Conservation (phyloP, 2,329 filamentous ascomycete genomes). For the Aspergillus luchuensis region DNA sequence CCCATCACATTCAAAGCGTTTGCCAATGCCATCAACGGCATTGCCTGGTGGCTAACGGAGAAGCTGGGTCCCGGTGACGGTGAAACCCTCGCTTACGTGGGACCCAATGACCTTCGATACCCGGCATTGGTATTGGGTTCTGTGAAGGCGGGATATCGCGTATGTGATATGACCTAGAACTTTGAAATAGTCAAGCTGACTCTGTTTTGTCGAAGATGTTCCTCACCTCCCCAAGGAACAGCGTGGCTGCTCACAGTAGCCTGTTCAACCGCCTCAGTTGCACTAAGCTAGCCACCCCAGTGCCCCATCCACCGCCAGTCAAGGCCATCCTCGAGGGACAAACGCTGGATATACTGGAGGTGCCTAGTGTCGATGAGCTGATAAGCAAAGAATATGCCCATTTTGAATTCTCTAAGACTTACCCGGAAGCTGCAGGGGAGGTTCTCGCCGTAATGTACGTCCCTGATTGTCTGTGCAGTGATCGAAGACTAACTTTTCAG, state of each 20-base stretch:
- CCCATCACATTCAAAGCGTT: conserved; percentile 34
- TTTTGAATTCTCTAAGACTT: conserved; percentile 28
- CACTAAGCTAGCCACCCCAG: conserved; percentile 31
- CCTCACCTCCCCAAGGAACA: conserved; percentile 43
- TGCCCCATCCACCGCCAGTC: conserved; percentile 25
- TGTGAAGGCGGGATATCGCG: conserved; percentile 40
- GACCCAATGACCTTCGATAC: conserved; percentile 46
- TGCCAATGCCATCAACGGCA: conserved; percentile 30
- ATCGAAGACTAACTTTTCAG: background rate
- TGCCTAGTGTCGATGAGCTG: conserved; percentile 35
- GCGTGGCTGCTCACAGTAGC: conserved; percentile 33
- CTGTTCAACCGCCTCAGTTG: conserved; percentile 36
- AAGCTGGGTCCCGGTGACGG: conserved; percentile 34
- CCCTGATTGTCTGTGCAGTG: background rate
- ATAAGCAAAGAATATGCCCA: conserved; percentile 19
- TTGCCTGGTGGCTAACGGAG: conserved; percentile 25
- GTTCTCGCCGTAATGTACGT: conserved; percentile 31
- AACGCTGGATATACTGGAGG: conserved; percentile 22
- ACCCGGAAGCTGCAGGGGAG: conserved; percentile 35
- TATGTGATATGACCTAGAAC: conserved; percentile 2
- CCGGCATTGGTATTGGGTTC: conserved; percentile 40
- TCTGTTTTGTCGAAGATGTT: conserved; percentile 27
- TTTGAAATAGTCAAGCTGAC: too few species aligned
- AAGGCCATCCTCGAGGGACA: conserved; percentile 27
- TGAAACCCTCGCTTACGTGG: conserved; percentile 44